Evolutionary conservation across 768 basidiomycete genomes (phyloP), one percentile per base, ranked within the genome.

Genomic region (Aureoboletus auriporus): DNA sequence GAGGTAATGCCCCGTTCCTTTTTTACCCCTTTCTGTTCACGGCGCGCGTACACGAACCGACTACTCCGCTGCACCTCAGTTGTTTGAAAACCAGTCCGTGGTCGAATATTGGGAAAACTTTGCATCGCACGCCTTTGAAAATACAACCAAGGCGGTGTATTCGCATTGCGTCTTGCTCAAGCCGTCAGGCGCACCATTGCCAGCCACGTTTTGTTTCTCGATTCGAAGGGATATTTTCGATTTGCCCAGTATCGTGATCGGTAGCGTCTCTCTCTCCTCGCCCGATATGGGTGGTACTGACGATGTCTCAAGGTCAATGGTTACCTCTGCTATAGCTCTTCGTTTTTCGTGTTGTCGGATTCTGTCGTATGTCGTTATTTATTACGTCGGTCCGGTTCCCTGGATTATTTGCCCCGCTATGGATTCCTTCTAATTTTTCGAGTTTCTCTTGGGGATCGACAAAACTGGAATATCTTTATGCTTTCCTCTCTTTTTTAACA

Each of bases 31-130:
- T 64, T 64, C 44, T 53, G 44, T 58, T 47, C 46, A 48, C 39
- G 45, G 54, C 43, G 47, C 53, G 41, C 38, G 47, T 23, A 23
- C 38, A 28, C 50, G 23, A 50, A 45, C 44, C 55, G 37, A 41
- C 38, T 31, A 9, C 30, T 31, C 30, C 30, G 30, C 9, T 23
- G 20, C 46, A 26, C 34, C 31, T 28, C 51, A 94, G 89, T 73
- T 98, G 44, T 94, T 98, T 64, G 93, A 96, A 71, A 91, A 93
- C 65, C 88, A 92, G 66, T 94, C 93, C 42, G 90, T 85, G 44
- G 94, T 96, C 44, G 89, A 93, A 65, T 93, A 93, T 65, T 93
- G 89, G 86, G 96, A 98, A 69, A 92, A 89, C 67, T 98, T 98
- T 65, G 91, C 92, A 26, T 83, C 86, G 42, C 93, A 97, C 68